phyloP scores from a whole-genome alignment of 306 rosid species.

The Sicyos edulis region DNA sequence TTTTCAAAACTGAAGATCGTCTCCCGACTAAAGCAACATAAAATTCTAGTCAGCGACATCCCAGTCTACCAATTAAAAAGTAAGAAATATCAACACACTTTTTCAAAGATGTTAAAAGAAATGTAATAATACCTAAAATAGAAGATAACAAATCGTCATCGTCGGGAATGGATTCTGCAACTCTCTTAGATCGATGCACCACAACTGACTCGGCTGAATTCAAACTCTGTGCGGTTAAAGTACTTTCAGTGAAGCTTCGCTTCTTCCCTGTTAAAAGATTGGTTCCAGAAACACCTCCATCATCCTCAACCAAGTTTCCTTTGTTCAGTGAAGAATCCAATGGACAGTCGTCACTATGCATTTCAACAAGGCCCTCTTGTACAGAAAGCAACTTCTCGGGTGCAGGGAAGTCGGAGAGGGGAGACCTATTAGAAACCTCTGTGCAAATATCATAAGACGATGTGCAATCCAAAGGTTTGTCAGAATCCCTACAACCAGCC shows the following conservation, averaged over 20 bases:
- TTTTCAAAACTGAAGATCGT: conserved; percentile 69
- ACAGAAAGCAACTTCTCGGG: conserved; percentile 73
- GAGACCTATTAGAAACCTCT: conserved; percentile 37
- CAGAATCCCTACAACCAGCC: conserved; percentile 34
- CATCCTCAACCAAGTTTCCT: conserved; percentile 37
- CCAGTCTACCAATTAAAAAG: conserved; percentile 11
- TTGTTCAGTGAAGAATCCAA: conserved; percentile 55
- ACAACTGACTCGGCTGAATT: conserved; percentile 64
- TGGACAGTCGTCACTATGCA: conserved; percentile 41
- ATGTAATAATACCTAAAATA: conserved; percentile 63
- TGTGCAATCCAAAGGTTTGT: conserved; percentile 34
- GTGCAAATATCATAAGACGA: conserved; percentile 30
- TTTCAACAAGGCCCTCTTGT: conserved; percentile 36
- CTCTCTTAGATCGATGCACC: conserved; percentile 50
- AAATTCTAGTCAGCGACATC: conserved; percentile 29
- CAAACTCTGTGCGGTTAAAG: conserved; percentile 58
- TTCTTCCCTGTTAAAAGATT: conserved; percentile 56
- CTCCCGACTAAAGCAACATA: conserved; percentile 69
- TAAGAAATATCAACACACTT: conserved; percentile 3
- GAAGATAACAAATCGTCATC: conserved; percentile 95
- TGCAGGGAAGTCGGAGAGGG: conserved; percentile 50
- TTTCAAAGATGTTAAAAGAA: not conserved
- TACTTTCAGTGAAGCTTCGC: conserved; percentile 81
- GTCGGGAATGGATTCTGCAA: conserved; percentile 68
- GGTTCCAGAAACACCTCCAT: conserved; percentile 33